Evolutionary conservation across 164 flowering plant genomes (phyloP), one percentile per base, ranked within the genome.

Genomic region (Berberis thunbergii): DNA sequence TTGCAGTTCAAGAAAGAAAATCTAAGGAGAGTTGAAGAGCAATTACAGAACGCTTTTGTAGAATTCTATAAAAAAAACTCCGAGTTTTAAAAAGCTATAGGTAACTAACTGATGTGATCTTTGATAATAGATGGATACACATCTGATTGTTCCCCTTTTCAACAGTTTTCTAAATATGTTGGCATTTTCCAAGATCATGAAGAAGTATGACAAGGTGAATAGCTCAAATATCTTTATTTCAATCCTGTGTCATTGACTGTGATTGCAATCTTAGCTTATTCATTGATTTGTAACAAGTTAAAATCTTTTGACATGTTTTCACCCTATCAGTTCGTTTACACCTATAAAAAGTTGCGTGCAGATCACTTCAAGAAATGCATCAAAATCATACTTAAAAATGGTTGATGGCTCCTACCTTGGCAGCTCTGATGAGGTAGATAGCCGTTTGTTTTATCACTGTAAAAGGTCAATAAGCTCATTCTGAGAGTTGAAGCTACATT

Each of bases 141-240:
- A 26, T 26, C 26, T 26, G n/a, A 10, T 52, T 52, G 3, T 52
- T 3, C n/a, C 11, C 2, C 1, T 4, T 4, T 10, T 2, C 4
- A 4, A 9, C 60, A 89, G 94, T 75, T 90, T 86, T 75, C 67
- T 87, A 70, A 90, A 90, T 66, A 73, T 74, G 45, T 61, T 86
- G 76, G 93, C 93, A 0, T 81, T 87, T 69, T 85, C 93, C 45
- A 89, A 89, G 79, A 86, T 86, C 72, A 75, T 86, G 88, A 87
- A 89, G 84, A 87, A 89, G 63, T 87, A 89, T 75, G 94, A 89
- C 70, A 89, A 89, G 91, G 96, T 88, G 13, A 62, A 49, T 4
- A 13, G 44, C 8, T 13, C 39, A 41, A 42, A 60, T 42, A 46
- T 8, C 4, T 49, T 9, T 12, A 1, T 55, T 61, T 52, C n/a